Evolutionary conservation across 2,329 filamentous ascomycete genomes (phyloP).

Genomic region (Botrytis deweyae): DNA sequence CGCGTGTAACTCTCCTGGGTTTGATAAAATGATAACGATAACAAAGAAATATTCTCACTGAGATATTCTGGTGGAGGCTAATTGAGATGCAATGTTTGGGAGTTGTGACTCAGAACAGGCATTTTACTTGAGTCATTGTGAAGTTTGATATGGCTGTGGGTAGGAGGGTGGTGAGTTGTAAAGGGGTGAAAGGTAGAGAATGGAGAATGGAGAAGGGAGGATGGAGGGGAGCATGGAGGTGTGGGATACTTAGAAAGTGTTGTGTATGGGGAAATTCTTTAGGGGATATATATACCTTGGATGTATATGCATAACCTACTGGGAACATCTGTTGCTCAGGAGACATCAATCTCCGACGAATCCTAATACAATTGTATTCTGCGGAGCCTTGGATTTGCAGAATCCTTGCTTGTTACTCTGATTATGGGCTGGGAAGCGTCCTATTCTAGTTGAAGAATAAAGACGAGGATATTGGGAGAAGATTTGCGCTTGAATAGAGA

Average conservation of each 20-base stretch:
- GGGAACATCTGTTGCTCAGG: background rate
- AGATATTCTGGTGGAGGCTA: background rate
- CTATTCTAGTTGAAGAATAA: background rate
- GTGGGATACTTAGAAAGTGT: background rate
- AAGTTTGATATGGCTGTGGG: background rate
- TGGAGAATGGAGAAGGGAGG: background rate
- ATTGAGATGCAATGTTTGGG: background rate
- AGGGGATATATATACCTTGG: background rate
- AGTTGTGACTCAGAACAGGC: background rate
- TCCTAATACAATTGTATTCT: background rate
- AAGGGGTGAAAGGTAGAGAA: background rate
- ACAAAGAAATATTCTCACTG: background rate
- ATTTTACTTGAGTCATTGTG: background rate
- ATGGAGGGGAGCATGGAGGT: background rate
- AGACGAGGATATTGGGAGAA: background rate
- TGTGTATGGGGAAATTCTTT: background rate
- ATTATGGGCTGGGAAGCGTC: background rate
- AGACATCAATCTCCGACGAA: background rate
- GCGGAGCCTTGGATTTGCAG: background rate
- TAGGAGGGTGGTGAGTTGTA: background rate
- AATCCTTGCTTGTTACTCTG: fast-evolving
- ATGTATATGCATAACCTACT: background rate
- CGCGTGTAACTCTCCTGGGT: background rate
- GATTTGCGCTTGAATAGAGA: background rate
- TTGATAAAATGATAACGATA: background rate